Evolutionary conservation across 2,329 filamentous ascomycete genomes (phyloP), one percentile per base, ranked within the genome.

Genomic region (Colletotrichum cordylinicola): DNA sequence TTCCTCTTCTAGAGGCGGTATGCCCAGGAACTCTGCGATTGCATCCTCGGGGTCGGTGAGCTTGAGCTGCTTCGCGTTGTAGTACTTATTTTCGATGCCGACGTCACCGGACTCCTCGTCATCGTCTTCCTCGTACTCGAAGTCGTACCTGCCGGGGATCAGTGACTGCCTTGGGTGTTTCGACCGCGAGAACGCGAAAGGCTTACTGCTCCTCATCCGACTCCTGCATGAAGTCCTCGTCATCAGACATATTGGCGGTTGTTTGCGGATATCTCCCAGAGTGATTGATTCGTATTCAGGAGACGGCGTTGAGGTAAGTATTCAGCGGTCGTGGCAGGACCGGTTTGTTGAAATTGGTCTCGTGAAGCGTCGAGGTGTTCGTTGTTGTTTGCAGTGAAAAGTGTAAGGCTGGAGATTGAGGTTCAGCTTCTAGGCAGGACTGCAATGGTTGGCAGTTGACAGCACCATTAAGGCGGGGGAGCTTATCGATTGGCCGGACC

Each of bases 41-140:
- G 97, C 97, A 80, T 95, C 95, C 81, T 97, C 92, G 1, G 96
- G 96, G 74, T 96, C 95, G 77, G 93, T 93, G 58, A 90, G 89
- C 88, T 98, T 99, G 83, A 98, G 93, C 87, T 98, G 96, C 87
- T 99, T 99, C 58, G 97, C 97, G 86, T 98, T 98, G 90, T 98
- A 99, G 89, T 99, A 99, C 87, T 98, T 98, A 89, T 99, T 99
- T 85, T 99, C 97, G 84, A 98, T 98, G 79, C 96, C 96, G 80
- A 98, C 94, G 83, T 98, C 95, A 74, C 93, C 96, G 37, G 91
- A 92, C 74, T 98, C 94, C 58, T 98, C 95, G 65, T 97, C 96
- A 72, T 98, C 95, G 79, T 96, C 95, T 75, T 93, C 97, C 83
- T 98, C 96, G 85, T 98, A 98, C 82, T 98, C 96, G 84, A 98